Evolutionary conservation across 148 eudicot species (phyloP).

Genomic region (Fallopia convolvulus): DNA sequence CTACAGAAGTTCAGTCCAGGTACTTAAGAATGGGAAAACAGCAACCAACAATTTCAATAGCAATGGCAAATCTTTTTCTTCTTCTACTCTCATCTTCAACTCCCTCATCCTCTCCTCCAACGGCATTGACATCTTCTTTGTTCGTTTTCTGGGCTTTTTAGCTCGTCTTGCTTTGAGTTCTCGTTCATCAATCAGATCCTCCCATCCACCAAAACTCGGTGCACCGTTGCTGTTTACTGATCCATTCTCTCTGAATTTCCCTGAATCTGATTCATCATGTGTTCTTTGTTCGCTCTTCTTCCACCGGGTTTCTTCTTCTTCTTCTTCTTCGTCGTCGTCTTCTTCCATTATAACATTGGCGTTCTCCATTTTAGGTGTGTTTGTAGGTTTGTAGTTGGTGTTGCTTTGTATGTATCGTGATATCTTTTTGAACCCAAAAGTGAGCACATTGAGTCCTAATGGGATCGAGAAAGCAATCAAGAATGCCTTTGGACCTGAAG

Average conservation of each 20-base stretch:
- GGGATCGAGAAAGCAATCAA: constrained; percentile 54
- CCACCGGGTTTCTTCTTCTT: constrained; percentile 18
- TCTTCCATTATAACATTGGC: constrained; percentile 16
- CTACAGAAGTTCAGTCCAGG: constrained; percentile 40
- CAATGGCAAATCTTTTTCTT: constrained; percentile 41
- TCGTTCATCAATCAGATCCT: constrained; percentile 37
- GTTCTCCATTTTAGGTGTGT: constrained; percentile 12
- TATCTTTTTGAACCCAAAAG: constrained; percentile 42
- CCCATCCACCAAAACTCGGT: constrained; percentile 76
- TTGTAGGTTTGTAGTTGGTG: constrained; percentile 22
- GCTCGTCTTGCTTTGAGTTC: constrained; percentile 10
- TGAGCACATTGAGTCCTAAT: constrained; percentile 44
- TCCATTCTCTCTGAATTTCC: constrained; percentile 3
- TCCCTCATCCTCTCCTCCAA: constrained; percentile 16
- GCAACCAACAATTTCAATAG: constrained; percentile 57
- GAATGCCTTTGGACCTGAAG: constrained; percentile 84
- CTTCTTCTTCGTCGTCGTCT: constrained; percentile 20
- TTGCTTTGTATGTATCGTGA: constrained; percentile 18
- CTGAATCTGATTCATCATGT: constrained; percentile 34
- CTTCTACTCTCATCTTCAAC: constrained; percentile 23
- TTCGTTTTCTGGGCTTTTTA: not conserved
- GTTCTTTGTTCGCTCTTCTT: constrained; percentile 18
- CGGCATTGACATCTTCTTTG: not conserved
- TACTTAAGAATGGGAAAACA: constrained; percentile 48
- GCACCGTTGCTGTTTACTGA: constrained; percentile 16